Percentiles rank a stretch among this genome's conserved stretches.
phyloP scores from a whole-genome alignment of 78 protist species.

The Anaeramoeba flamelloides region DNA sequence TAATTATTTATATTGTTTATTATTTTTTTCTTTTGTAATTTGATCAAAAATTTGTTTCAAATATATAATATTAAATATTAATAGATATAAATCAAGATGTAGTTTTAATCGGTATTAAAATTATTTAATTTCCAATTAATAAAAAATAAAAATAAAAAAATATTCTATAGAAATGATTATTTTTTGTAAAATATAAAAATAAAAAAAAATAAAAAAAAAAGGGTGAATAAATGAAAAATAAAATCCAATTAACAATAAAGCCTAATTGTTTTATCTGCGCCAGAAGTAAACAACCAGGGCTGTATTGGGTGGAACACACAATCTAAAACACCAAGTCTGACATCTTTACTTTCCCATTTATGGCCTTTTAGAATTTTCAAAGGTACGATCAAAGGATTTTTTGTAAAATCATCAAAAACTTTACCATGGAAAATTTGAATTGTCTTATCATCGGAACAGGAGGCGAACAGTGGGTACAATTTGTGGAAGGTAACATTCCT shows the following conservation, averaged over 20 bases:
- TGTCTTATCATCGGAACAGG: conserved; percentile 65
- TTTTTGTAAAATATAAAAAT: too few relatives aligned
- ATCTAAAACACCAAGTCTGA: conserved; percentile 52
- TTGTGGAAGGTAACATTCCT: conserved; percentile 59
- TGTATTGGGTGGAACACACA: conserved; percentile 72
- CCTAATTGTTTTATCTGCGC: conserved; percentile 56
- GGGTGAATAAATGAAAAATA: too few relatives aligned
- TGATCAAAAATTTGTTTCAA: too few relatives aligned
- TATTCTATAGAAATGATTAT: too few relatives aligned
- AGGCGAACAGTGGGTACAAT: conserved; percentile 74
- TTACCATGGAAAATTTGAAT: conserved; percentile 20
- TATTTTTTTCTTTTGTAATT: too few relatives aligned
- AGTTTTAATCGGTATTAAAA: too few relatives aligned
- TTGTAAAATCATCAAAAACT: conserved; percentile 53
- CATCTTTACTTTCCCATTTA: conserved; percentile 16
- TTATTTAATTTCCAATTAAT: too few relatives aligned
- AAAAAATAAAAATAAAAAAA: too few relatives aligned
- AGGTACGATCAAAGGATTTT: conserved; percentile 88
- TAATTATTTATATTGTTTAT: too few relatives aligned
- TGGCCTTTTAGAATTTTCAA: conserved; percentile 63
- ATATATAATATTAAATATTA: too few relatives aligned
- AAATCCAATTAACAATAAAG: conserved; percentile 19
- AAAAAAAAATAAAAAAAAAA: too few relatives aligned
- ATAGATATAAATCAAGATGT: too few relatives aligned
- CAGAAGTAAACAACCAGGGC: conserved; percentile 88